Evolutionary conservation across 2,329 filamentous ascomycete genomes (phyloP), one percentile per base, ranked within the genome.

Genomic region (Xylariaceae sp.): DNA sequence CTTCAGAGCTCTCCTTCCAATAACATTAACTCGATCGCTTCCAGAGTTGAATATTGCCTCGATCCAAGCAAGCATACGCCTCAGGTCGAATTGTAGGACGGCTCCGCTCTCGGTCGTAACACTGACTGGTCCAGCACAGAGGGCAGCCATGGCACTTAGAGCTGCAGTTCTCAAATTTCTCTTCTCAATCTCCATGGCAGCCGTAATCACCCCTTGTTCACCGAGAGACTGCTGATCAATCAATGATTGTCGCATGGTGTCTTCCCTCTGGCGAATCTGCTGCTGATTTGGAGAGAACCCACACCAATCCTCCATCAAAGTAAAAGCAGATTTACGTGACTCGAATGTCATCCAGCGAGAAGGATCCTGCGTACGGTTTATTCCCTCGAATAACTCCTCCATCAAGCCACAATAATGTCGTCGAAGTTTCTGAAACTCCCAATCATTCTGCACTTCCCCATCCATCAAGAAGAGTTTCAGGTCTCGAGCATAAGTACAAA

Each of bases 281-380:
- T 78, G 81, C 71, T 96, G 92, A 63, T 97, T 96, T 0, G 93
- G 92, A 6, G 93, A 96, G 72, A 96, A 97, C 2, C 95, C 95
- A 71, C 95, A 99, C 96, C 96, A 99, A 64, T 98, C 94, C 74
- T 99, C 95, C 93, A 99, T 98, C 44, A 99, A 78, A 0, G 93
- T 88, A 70, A 99, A 99, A 0, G 94, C 90, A 4, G 95, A 97
- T 71, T 97, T 96, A 36, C 96, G 84, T 11, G 93, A 91, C 72
- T 99, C 95, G 69, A 99, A 99, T 0, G 95, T 93, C 86, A 99
- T 95, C 94, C 95, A 99, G 28, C 92, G 85, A 4, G 91, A 88
- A 1, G 92, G 90, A 58, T 97, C 91, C 60, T 87, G 87, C 0
- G 92, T 92, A 48, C 88, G 85, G 65, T 94, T 95, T 66, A 97